These are phyloP conservation scores for Camelina neglecta DNA, from an alignment of 345 rosid species.

Conservation along the genomic window DNA sequence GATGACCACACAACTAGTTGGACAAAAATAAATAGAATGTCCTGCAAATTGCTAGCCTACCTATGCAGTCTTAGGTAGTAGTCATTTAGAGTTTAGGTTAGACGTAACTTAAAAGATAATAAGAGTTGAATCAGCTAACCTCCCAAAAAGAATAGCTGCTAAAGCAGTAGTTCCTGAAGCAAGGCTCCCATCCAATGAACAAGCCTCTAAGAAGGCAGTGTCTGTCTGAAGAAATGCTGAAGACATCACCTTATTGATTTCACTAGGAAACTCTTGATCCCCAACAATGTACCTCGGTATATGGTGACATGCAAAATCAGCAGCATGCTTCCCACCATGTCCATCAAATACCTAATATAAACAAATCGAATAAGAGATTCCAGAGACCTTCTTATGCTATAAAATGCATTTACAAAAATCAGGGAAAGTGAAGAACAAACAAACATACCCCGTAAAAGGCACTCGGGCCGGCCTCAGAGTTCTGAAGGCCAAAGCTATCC, in stretches of 20 bases:
- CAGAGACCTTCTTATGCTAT: not conserved
- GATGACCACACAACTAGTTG: conserved; percentile 6
- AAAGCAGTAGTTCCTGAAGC: conserved; percentile 92
- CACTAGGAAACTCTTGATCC: conserved; percentile 70
- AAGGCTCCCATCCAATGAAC: conserved; percentile 65
- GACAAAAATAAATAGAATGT: not conserved
- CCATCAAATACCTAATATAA: conserved; percentile 74
- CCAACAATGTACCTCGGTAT: conserved; percentile 73
- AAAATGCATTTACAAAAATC: not conserved
- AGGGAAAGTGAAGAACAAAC: conserved; percentile 24
- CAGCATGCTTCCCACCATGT: conserved; percentile 94
- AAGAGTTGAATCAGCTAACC: conserved; percentile 49
- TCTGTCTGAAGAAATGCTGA: conserved; percentile 89
- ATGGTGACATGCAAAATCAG: conserved; percentile 71
- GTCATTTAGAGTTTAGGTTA: not conserved
- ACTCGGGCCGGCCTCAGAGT: conserved; percentile 55
- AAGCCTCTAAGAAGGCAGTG: conserved; percentile 76
- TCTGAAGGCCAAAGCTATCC: conserved; percentile 55
- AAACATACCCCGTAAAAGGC: conserved; percentile 83
- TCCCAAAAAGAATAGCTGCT: conserved; percentile 79
- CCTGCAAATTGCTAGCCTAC: conserved; percentile 7
- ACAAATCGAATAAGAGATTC: not conserved
- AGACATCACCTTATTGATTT: conserved; percentile 67
- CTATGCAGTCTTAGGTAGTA: conserved; percentile 16
- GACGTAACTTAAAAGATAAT: not conserved